Evolutionary conservation across 1,284 basidiomycete genomes (phyloP).

Genomic region (Sphaerobolus stellatus): DNA sequence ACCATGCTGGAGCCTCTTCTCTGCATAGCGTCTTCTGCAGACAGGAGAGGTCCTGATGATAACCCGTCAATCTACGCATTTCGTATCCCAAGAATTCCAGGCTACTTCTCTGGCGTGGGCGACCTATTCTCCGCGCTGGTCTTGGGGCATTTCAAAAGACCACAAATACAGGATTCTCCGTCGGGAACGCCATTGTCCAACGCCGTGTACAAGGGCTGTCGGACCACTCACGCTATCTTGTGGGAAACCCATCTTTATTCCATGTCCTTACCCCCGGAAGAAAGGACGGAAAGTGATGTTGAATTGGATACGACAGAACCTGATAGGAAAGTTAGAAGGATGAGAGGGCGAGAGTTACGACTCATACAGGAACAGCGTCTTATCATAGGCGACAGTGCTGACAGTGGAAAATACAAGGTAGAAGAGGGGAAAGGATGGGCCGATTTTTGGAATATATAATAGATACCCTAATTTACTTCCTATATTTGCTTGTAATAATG

Average conservation of each 20-base stretch:
- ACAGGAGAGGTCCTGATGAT: constrained; percentile 14
- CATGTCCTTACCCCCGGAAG: constrained; percentile 38
- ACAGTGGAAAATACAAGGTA: neutral
- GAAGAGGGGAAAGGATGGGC: constrained; percentile 8
- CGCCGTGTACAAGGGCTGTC: constrained; percentile 72
- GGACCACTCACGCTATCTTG: constrained; percentile 85
- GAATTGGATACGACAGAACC: constrained; percentile 69
- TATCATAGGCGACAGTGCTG: constrained; percentile 25
- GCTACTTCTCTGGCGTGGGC: constrained; percentile 96
- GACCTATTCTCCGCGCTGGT: constrained; percentile 96
- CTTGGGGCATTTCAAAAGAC: constrained; percentile 71
- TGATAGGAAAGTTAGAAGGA: constrained; percentile 63
- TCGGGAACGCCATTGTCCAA: constrained; percentile 44
- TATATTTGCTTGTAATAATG: neutral
- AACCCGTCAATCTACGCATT: constrained; percentile 60
- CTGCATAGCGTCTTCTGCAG: constrained; percentile 69
- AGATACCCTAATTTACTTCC: neutral
- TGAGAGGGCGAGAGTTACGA: constrained; percentile 80
- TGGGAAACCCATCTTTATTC: constrained; percentile 65
- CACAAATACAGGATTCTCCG: constrained; percentile 9
- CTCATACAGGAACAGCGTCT: constrained; percentile 75
- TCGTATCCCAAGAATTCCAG: constrained; percentile 77
- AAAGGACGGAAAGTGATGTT: constrained; percentile 63
- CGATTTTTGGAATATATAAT: constrained; percentile 9
- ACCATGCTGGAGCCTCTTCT: constrained; percentile 54